A percentile compares a stretch with the other conserved stretches of the same genome.
These are phyloP conservation scores for Daldinia grandis DNA, from an alignment of 495 filamentous ascomycete genomes.

Conservation along the genomic window DNA sequence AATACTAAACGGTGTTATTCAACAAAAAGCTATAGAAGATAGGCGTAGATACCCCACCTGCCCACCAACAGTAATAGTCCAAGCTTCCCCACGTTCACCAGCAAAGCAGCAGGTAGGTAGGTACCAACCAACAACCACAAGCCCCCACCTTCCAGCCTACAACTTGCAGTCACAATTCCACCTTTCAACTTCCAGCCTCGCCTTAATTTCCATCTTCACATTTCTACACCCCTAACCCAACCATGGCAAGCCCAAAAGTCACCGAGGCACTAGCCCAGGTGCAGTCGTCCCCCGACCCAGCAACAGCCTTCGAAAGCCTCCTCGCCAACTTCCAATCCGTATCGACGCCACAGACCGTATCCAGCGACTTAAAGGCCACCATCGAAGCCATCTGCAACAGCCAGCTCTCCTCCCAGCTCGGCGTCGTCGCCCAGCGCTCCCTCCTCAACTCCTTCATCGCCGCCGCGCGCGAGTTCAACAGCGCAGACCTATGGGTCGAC, in stretches of 20 bases:
- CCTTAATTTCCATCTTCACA: neutral
- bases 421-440: slow-evolving; percentile 77
- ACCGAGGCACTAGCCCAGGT: slow-evolving; percentile 64
- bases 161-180: slow-evolving; percentile 16
- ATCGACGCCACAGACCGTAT: slow-evolving; percentile 62
- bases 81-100: slow-evolving; percentile 20
- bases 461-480: slow-evolving; percentile 62
- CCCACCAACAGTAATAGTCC: neutral
- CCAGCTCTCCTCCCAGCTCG: slow-evolving; percentile 61
- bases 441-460: slow-evolving; percentile 74
- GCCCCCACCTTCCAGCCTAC: slow-evolving; percentile 13
- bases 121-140: neutral
- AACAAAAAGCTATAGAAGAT: neutral
- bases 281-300: slow-evolving; percentile 61
- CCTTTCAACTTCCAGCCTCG: neutral
- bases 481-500: slow-evolving; percentile 69
- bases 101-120: slow-evolving; percentile 1
- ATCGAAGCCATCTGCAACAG: slow-evolving; percentile 69
- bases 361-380: slow-evolving; percentile 73
- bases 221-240: neutral
- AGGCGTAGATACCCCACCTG: neutral
- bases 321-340: slow-evolving; percentile 68
- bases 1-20: neutral
- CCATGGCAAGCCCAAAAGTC: slow-evolving; percentile 45
- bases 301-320: slow-evolving; percentile 70